Evolutionary conservation across 2,329 filamentous ascomycete genomes (phyloP), one percentile per base, ranked within the genome.

Genomic region (Pseudocercospora macadamiae): DNA sequence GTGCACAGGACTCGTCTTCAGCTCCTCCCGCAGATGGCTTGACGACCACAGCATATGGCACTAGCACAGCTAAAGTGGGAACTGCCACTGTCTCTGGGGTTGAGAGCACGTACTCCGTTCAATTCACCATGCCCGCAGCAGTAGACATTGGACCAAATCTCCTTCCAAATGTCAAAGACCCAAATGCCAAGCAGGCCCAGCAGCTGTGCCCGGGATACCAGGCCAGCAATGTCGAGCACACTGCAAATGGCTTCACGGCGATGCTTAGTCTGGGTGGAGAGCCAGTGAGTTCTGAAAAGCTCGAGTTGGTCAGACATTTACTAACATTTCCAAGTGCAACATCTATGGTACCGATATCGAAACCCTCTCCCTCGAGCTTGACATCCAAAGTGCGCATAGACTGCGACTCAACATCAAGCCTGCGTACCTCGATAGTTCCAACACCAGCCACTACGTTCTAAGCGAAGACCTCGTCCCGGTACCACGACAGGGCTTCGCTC

Each of bases 341-440:
- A 83, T 86, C 19, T 96, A 93, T 64, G 91, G 91, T 0, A 88
- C 82, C 6, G 91, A 96, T 70, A 77, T 96, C 25, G 80, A 86
- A 21, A 77, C 82, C 3, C 77, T 96, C 49, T 82, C 80, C 32
- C 76, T 96, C 28, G 82, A 84, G 2, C 87, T 95, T 10, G 83
- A 70, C 19, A 67, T 72, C 3, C 72, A 74, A 58, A 66, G 61
- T 12, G 57, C 66, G 87, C 83, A 90, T 65, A 82, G 89, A 1
- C 73, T 95, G 37, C 86, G 88, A 55, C 79, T 95, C 51, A 85
- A 87, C 65, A 91, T 96, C 55, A 77, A 82, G 16, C 89, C 89
- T 1, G 82, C 84, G 5, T 80, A 87, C 67, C 74, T 91, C 32
- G 75, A 74, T 63, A 65, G 70, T 66, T 61, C 57, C 51, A 69